phyloP scores from a whole-genome alignment of 2,329 filamentous ascomycete genomes.

The Aspergillus japonicus region DNA sequence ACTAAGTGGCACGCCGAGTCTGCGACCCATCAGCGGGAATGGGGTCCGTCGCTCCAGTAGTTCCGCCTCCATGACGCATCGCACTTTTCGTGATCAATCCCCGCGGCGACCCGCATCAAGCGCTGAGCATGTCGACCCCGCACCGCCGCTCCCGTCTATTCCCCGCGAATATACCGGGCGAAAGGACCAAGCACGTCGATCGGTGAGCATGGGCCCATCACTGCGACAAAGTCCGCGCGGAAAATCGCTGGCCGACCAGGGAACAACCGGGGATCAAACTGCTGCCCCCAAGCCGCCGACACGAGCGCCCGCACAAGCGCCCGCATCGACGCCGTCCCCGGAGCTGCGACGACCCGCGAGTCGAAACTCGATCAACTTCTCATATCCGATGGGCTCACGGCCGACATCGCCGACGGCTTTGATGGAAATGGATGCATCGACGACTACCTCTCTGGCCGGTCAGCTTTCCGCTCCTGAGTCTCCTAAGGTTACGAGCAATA shows the following conservation, averaged over 20 bases:
- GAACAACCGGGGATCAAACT: constrained; percentile 41
- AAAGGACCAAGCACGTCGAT: constrained; percentile 39
- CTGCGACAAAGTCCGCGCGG: constrained; percentile 48
- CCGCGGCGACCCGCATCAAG: constrained; percentile 49
- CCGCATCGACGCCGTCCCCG: constrained; percentile 29
- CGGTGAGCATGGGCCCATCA: constrained; percentile 54
- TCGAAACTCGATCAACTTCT: constrained; percentile 50
- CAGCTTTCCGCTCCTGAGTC: constrained; percentile 26
- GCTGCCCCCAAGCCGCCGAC: constrained; percentile 11
- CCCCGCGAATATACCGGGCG: constrained; percentile 51
- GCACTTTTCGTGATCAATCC: constrained; percentile 80
- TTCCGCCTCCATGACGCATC: constrained; percentile 79
- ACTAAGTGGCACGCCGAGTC: constrained; percentile 49
- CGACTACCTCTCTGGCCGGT: constrained; percentile 16
- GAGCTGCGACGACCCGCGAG: constrained; percentile 42
- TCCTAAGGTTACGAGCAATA: constrained; percentile 25
- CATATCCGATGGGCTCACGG: constrained; percentile 44
- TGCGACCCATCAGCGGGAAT: constrained; percentile 39
- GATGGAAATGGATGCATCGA: constrained; percentile 17
- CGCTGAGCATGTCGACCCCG: constrained; percentile 49
- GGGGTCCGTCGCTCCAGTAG: constrained; percentile 66
- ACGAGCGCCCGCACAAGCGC: constrained; percentile 17
- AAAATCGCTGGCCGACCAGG: constrained; percentile 40
- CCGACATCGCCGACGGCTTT: constrained; percentile 39
- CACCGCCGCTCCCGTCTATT: constrained; percentile 74